Percentiles rank a stretch among this genome's conserved stretches.
phyloP scores from a whole-genome alignment of 2,329 filamentous ascomycete species.

The Colletotrichum siamense region DNA sequence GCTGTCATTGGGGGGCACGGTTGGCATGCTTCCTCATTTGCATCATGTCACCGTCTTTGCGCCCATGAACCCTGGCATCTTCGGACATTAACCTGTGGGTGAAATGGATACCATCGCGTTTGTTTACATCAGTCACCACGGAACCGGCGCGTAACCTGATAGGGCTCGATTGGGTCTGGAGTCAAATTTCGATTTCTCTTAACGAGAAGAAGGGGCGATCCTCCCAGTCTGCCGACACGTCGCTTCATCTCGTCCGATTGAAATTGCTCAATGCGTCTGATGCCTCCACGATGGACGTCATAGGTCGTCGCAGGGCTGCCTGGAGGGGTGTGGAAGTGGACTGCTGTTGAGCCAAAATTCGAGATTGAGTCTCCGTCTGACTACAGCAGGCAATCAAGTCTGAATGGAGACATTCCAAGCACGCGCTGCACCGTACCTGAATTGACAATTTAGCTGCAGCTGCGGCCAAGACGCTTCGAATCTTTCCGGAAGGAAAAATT shows the following conservation, averaged over 20 bases:
- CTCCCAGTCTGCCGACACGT: slow-evolving; percentile 7
- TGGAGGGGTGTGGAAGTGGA: not conserved
- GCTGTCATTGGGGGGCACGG: slow-evolving; percentile 9
- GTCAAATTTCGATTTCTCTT: slow-evolving; percentile 5
- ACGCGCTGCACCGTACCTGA: not conserved
- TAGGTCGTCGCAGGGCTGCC: not conserved
- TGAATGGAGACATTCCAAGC: not conserved
- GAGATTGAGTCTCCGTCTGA: not conserved
- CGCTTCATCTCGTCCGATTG: slow-evolving; percentile 14
- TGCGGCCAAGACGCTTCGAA: slow-evolving; percentile 16
- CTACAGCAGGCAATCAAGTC: not conserved
- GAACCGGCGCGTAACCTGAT: not conserved
- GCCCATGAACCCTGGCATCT: slow-evolving; percentile 16
- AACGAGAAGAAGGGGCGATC: slow-evolving; percentile 3
- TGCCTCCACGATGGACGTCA: slow-evolving; percentile 18
- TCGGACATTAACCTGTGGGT: slow-evolving; percentile 22
- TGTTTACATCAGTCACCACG: slow-evolving; percentile 10
- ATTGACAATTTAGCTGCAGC: slow-evolving; percentile 1
- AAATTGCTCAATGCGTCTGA: slow-evolving; percentile 20
- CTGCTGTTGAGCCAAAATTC: not conserved
- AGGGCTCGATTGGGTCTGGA: slow-evolving; percentile 7
- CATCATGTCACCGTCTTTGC: slow-evolving; percentile 7
- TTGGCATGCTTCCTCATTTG: slow-evolving; percentile 17
- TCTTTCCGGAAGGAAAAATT: slow-evolving; percentile 15
- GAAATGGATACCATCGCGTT: slow-evolving; percentile 17